Conservation (phyloP, 208 protist species). For the Wallacemonas rigidus region DNA sequence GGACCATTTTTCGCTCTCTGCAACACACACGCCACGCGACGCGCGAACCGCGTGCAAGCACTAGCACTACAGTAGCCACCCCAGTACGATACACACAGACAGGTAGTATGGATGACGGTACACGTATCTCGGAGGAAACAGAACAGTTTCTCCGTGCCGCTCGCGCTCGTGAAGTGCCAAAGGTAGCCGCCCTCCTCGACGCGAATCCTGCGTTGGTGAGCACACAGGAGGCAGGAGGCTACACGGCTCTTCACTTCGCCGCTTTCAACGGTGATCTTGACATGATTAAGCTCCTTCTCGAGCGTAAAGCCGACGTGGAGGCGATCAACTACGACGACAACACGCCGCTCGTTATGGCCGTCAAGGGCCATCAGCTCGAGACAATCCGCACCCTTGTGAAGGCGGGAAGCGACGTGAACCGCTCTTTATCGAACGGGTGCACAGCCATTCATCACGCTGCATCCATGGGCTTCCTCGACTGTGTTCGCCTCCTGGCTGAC, state of each 20-base stretch:
- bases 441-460: conserved; percentile 83
- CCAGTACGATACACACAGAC: background rate
- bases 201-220: conserved; percentile 62
- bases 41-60: too few species aligned
- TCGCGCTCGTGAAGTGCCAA: conserved; percentile 45
- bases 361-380: conserved; percentile 66
- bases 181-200: conserved; percentile 59
- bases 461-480: conserved; percentile 75
- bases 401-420: conserved; percentile 75
- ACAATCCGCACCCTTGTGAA: conserved; percentile 62
- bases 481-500: conserved; percentile 59
- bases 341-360: conserved; percentile 83
- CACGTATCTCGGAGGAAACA: conserved; percentile 77
- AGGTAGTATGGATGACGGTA: conserved; percentile 79
- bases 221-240: conserved; percentile 78
- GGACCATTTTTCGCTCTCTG: too few species aligned
- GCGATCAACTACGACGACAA: conserved; percentile 87
- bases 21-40: too few species aligned
- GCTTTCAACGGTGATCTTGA: conserved; percentile 80
- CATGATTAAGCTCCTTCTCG: conserved; percentile 73
- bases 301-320: conserved; percentile 54
- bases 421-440: conserved; percentile 48
- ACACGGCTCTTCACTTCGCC: conserved; percentile 86
- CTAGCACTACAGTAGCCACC: too few species aligned
- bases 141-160: conserved; percentile 84